phyloP scores from a whole-genome alignment of 345 rosid species.

The Eucalyptus pumila region DNA sequence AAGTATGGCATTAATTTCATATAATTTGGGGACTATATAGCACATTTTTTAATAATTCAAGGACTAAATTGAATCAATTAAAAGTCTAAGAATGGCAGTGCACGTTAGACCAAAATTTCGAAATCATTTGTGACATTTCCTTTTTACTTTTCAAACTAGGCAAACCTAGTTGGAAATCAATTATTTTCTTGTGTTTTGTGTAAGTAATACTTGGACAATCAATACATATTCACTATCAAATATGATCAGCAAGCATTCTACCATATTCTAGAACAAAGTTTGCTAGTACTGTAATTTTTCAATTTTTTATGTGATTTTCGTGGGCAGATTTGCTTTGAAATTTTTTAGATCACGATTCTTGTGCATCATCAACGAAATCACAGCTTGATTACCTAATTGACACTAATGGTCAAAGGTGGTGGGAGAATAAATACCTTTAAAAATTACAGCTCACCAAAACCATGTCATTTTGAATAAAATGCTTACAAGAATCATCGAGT shows the following conservation, averaged over 20 bases:
- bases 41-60: neutral
- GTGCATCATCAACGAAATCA: neutral
- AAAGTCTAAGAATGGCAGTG: fast-evolving
- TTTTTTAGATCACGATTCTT: neutral
- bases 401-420: neutral
- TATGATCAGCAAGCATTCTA: neutral
- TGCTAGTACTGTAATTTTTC: neutral
- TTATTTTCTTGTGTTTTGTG: neutral
- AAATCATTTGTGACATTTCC: neutral
- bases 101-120: neutral
- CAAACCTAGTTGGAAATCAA: neutral
- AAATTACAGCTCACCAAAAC: neutral
- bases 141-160: neutral
- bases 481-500: neutral
- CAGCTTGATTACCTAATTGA: neutral
- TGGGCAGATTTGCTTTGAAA: neutral
- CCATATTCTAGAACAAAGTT: neutral
- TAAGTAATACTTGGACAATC: neutral
- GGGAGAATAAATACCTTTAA: neutral
- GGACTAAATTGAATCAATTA: fast-evolving
- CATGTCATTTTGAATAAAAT: neutral
- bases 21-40: fast-evolving
- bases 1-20: neutral
- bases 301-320: neutral
- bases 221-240: neutral